phyloP scores from a whole-genome alignment of 768 basidiomycete genomes.

The Trametes villosa region DNA sequence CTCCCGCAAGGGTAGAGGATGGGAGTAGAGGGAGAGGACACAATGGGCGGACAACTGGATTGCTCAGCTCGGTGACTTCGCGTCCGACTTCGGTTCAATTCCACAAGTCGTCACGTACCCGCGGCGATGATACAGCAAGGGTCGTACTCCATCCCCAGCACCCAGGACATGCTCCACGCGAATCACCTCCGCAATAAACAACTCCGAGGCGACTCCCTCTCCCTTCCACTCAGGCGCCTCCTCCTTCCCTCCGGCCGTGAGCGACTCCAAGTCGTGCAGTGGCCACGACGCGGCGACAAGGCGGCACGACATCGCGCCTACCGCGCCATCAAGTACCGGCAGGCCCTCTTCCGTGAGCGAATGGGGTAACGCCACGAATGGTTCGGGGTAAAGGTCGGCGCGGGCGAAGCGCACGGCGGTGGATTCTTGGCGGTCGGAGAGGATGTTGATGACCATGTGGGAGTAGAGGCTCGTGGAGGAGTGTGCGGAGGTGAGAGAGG shows the following conservation, averaged over 20 bases:
- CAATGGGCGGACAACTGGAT: not conserved
- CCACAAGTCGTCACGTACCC: constrained; percentile 51
- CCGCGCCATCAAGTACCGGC: constrained; percentile 58
- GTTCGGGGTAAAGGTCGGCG: constrained; percentile 66
- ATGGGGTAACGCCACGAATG: constrained; percentile 52
- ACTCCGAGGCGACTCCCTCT: constrained; percentile 56
- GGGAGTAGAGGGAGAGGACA: not conserved
- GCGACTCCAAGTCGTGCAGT: constrained; percentile 55
- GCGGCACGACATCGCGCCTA: constrained; percentile 77
- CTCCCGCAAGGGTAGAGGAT: too few species aligned
- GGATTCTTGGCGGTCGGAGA: constrained; percentile 67
- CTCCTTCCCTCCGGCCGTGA: constrained; percentile 32
- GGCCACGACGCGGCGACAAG: constrained; percentile 65
- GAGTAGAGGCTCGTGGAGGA: constrained; percentile 30
- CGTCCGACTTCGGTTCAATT: constrained; percentile 13
- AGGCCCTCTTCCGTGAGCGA: constrained; percentile 54
- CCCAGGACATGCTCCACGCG: constrained; percentile 53
- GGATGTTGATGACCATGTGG: constrained; percentile 80
- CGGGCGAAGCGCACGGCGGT: constrained; percentile 74
- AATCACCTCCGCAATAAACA: constrained; percentile 82
- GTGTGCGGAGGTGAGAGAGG: constrained; percentile 46
- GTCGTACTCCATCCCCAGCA: constrained; percentile 37
- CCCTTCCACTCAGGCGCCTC: constrained; percentile 29
- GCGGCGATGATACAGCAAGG: constrained; percentile 67
- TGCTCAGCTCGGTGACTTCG: constrained; percentile 14